Percentiles rank a stretch among this genome's conserved stretches.
phyloP scores from a whole-genome alignment of 2,329 filamentous ascomycete species.

The Apiospora arundinis region DNA sequence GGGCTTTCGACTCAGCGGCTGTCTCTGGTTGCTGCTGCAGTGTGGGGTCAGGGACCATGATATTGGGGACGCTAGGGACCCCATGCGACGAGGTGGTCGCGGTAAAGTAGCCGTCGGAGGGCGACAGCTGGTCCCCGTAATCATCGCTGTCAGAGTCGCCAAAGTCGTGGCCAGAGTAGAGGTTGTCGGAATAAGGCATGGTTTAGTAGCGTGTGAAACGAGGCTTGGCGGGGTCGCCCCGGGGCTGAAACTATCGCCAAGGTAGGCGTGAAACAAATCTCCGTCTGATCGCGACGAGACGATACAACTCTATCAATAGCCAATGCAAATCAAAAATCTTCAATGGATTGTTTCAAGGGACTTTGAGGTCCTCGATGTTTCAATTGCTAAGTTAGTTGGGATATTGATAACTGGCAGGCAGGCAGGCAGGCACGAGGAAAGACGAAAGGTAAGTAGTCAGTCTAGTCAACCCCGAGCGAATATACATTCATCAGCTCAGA shows the following conservation, averaged over 20 bases:
- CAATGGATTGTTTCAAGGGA: not conserved
- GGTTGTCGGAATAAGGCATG: slow-evolving; percentile 54
- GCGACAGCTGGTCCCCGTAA: slow-evolving; percentile 49
- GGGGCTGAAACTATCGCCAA: slow-evolving; percentile 40
- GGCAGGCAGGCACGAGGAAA: not conserved
- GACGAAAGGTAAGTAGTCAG: not conserved
- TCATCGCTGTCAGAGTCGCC: slow-evolving; percentile 35
- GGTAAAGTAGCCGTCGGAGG: slow-evolving; percentile 60
- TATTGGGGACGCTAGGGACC: slow-evolving; percentile 54
- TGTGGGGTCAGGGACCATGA: slow-evolving; percentile 57
- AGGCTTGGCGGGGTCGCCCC: slow-evolving; percentile 28
- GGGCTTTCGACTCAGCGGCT: slow-evolving; percentile 48
- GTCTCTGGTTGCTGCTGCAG: slow-evolving; percentile 41
- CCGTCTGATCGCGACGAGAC: slow-evolving; percentile 29
- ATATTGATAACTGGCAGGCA: too few species aligned
- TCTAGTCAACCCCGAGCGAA: not conserved
- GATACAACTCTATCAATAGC: slow-evolving; percentile 12
- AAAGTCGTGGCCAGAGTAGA: slow-evolving; percentile 47
- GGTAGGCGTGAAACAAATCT: slow-evolving; percentile 32
- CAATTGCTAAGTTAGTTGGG: not conserved
- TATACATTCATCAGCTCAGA: slow-evolving; percentile 4
- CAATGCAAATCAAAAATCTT: slow-evolving; percentile 9
- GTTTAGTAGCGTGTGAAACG: not conserved
- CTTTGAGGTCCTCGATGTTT: not conserved
- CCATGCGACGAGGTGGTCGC: slow-evolving; percentile 41